These are phyloP conservation scores for Trypanosoma grayi DNA, from an alignment of 208 protist genomes.

Conservation along the genomic window DNA sequence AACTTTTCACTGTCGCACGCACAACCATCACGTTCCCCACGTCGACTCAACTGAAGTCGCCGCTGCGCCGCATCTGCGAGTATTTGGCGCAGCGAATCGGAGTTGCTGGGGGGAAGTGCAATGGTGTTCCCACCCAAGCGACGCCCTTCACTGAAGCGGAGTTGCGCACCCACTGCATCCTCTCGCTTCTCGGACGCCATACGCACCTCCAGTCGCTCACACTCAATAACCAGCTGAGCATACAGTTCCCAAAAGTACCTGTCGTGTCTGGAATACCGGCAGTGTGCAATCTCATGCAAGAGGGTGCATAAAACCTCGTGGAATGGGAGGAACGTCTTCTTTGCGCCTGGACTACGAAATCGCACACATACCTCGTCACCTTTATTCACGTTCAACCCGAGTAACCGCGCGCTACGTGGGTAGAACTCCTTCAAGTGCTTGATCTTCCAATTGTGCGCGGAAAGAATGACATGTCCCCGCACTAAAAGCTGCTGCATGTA, in stretches of 20 bases:
- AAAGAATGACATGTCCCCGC: slow-evolving; percentile 47
- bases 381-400: slow-evolving; percentile 82
- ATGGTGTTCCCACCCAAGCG: slow-evolving; percentile 14
- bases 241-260: slow-evolving; percentile 76
- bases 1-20: not conserved
- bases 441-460: slow-evolving; percentile 55
- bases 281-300: slow-evolving; percentile 90
- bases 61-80: slow-evolving; percentile 19
- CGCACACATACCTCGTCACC: slow-evolving; percentile 79
- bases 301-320: slow-evolving; percentile 83
- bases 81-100: not conserved
- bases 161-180: not conserved
- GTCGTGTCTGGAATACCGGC: slow-evolving; percentile 55
- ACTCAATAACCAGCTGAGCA: slow-evolving; percentile 70
- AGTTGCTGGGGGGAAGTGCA: not conserved
- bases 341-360: slow-evolving; percentile 64
- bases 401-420: slow-evolving; percentile 57
- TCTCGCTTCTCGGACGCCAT: slow-evolving; percentile 34
- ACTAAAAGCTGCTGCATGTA: slow-evolving; percentile 71
- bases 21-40: slow-evolving; percentile 4
- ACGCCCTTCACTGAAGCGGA: not conserved
- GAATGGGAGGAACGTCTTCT: slow-evolving; percentile 79
- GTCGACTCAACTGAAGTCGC: not conserved
- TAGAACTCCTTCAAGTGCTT: slow-evolving; percentile 83
- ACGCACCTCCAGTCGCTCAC: slow-evolving; percentile 56